These are phyloP conservation scores for Phytophthora boehmeriae DNA, from an alignment of 352 stramenopile genomes.

Conservation along the genomic window DNA sequence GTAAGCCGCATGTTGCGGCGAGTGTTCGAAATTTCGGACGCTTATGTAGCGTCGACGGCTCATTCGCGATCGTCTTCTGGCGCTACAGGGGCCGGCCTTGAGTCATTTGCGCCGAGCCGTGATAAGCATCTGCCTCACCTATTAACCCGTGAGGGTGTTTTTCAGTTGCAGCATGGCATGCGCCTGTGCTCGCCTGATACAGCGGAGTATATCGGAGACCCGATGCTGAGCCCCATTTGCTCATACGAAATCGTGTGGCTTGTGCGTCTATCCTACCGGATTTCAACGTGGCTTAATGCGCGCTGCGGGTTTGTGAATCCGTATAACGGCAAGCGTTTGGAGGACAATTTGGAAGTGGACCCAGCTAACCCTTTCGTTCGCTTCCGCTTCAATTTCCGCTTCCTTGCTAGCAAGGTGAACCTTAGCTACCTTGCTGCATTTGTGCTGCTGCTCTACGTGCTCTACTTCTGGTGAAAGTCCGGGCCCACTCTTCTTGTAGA, in stretches of 20 bases:
- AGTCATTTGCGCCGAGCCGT: constrained; percentile 70
- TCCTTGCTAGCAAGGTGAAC: constrained; percentile 88
- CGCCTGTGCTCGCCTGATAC: constrained; percentile 78
- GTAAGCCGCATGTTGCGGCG: constrained; percentile 71
- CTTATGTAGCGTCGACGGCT: constrained; percentile 81
- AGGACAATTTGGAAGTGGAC: constrained; percentile 79
- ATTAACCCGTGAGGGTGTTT: constrained; percentile 62
- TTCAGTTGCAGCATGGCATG: constrained; percentile 69
- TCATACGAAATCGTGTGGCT: constrained; percentile 79
- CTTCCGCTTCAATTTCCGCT: constrained; percentile 89
- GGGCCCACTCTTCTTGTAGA: background rate
- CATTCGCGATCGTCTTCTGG: constrained; percentile 53
- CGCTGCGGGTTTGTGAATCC: constrained; percentile 70
- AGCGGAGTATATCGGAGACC: constrained; percentile 76
- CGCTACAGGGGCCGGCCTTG: constrained; percentile 30
- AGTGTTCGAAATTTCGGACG: constrained; percentile 88
- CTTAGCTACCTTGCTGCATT: constrained; percentile 65
- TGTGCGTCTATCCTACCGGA: constrained; percentile 78
- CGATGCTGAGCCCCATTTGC: constrained; percentile 86
- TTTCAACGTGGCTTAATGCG: constrained; percentile 81
- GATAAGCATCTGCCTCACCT: constrained; percentile 60
- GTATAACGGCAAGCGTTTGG: constrained; percentile 70
- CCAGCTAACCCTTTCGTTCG: constrained; percentile 37
- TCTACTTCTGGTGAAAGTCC: constrained; percentile 65
- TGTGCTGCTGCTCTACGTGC: constrained; percentile 65